Evolutionary conservation across 148 eudicot genomes (phyloP), one percentile per base, ranked within the genome.

Genomic region (Dysphania ambrosioides): DNA sequence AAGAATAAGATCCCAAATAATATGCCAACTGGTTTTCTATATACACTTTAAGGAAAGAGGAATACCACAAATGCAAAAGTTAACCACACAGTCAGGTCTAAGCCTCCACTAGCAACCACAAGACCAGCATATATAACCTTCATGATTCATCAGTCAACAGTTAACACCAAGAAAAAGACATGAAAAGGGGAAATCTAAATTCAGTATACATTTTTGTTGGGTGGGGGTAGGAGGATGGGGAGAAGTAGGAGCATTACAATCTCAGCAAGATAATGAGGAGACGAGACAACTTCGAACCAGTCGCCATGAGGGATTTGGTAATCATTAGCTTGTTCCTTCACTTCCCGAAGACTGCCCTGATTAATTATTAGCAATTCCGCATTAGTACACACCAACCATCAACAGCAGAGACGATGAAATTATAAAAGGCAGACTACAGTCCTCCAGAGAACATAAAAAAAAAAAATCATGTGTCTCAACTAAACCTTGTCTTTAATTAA

Each of bases 261-360:
- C 82, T 94, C 98, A 57, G 98, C 97, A 68, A 92, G 71, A 62
- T 94, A 94, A 84, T 94, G 97, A 66, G 98, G 90, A 60, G 91
- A 91, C 9, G 98, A 94, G 56, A 88, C 97, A 65, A 83, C 73
- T 49, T 86, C 81, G 55, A 94, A 94, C 98, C 98, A 94, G 76
- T 91, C 98, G 34, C 98, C 98, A 71, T 74, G 68, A 65, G 98
- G 98, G 72, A 90, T 86, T 61, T 71, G 79, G 75, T 94, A 94
- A 10, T 80, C 88, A 70, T 84, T 78, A 26, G 71, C 83, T 74
- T 86, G 83, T 69, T 84, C 82, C 66, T 70, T 70, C 59, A 68
- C 82, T 64, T 91, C 83, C 66, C 98, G 85, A 38, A 94, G 71
- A 69, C 88, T 86, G 34, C 96, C 98, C 98, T 94, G 75, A 63